Percentiles rank a stretch among this genome's conserved stretches.
Conservation (phyloP, 108 stramenopile species). For the Aurantiochytrium sp. region DNA sequence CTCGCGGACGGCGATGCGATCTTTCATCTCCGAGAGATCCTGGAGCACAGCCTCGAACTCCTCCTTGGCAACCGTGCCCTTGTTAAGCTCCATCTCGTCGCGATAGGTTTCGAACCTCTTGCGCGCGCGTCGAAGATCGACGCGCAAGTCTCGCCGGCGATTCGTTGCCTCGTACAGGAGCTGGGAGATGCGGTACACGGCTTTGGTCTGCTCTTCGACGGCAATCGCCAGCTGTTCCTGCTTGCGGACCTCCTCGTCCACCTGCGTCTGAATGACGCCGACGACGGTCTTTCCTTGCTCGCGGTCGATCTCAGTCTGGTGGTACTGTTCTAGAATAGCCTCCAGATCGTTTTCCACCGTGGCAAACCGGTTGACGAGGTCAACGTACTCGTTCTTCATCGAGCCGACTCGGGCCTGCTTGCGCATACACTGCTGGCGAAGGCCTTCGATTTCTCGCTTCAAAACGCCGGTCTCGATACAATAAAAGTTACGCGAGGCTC, state of each 20-base stretch:
- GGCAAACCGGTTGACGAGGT: neutral
- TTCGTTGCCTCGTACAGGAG: neutral
- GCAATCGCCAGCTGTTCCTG: neutral
- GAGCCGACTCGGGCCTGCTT: neutral
- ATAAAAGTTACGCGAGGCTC: neutral
- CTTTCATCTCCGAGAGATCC: neutral
- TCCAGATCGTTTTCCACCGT: neutral
- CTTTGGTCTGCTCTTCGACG: neutral
- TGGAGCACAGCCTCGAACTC: neutral
- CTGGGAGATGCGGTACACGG: neutral
- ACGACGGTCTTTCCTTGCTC: neutral
- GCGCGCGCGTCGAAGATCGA: neutral
- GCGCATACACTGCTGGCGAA: neutral
- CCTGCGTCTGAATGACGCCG: neutral
- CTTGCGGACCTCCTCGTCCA: constrained; percentile 8
- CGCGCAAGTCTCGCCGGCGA: neutral
- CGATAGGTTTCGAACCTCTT: neutral
- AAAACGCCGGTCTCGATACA: neutral
- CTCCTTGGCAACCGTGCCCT: neutral
- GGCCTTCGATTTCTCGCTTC: neutral
- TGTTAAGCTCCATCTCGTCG: neutral
- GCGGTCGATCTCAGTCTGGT: neutral
- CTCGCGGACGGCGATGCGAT: neutral
- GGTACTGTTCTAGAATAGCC: neutral
- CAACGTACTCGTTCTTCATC: neutral